Evolutionary conservation across 768 basidiomycete species (phyloP).

Genomic region (Trametes meyenii): DNA sequence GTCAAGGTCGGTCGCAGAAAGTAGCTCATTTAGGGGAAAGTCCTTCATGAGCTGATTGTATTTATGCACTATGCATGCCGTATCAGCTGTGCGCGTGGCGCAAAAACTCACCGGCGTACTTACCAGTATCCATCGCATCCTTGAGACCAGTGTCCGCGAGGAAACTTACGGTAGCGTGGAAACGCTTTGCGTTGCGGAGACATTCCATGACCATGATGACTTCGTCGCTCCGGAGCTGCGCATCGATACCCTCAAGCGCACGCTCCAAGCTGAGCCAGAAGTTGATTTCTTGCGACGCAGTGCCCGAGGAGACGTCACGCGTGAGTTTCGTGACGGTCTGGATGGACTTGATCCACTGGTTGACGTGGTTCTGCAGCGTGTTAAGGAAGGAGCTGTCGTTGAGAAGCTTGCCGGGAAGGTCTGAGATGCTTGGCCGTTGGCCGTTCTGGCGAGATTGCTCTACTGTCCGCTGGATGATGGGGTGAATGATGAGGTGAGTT

Average conservation of each 20-base stretch:
- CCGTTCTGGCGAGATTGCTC: constrained; percentile 65
- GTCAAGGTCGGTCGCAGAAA: constrained; percentile 94
- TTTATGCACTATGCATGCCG: constrained; percentile 72
- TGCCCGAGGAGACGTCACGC: constrained; percentile 90
- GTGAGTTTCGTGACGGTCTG: constrained; percentile 96
- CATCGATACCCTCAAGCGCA: constrained; percentile 90
- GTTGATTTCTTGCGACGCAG: constrained; percentile 98
- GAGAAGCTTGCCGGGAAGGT: constrained; percentile 72
- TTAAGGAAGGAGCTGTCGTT: constrained; percentile 93
- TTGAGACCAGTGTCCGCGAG: constrained; percentile 97
- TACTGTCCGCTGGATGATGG: constrained; percentile 84
- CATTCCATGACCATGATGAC: constrained; percentile 94
- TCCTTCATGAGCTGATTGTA: constrained; percentile 99
- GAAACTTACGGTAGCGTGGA: constrained; percentile 96
- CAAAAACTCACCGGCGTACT: constrained; percentile 30
- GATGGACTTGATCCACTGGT: constrained; percentile 97
- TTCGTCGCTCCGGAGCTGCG: constrained; percentile 88
- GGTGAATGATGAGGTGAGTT: constrained; percentile 90
- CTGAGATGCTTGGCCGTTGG: constrained; percentile 72
- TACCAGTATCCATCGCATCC: constrained; percentile 87
- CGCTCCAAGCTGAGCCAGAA: constrained; percentile 97
- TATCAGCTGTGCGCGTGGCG: background rate
- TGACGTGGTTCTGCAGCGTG: constrained; percentile 89
- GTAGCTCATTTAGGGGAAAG: constrained; percentile 94
- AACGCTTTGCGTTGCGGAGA: constrained; percentile 93